Base-by-base conservation (phyloP, 192 early-diverging fungal genomes). In the Dispira parvispora region DNA sequence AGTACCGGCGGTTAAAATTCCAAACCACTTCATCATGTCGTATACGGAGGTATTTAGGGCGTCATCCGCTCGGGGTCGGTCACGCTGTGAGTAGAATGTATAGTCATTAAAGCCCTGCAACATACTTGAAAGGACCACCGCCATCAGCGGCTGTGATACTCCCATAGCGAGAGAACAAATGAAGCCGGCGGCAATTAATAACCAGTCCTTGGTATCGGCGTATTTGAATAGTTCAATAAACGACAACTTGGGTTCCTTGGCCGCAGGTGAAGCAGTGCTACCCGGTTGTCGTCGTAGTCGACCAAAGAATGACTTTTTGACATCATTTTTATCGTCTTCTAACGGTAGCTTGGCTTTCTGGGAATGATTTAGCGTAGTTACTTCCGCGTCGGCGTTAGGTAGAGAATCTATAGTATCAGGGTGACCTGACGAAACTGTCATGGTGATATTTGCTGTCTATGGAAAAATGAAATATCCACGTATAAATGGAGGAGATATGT, bases 201-300 rank as follows among this genome's bases (percentile, higher is more conserved):
- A 10, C 64, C 66, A 74, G 71, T 90, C 88, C 3, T 63, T 43
- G 0, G 68, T 46, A 27, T 82, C 77, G 1, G 86, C 80, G 65
- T 84, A 93, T n/a, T 83, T 78, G 63, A 81, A 90, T 14, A 93
- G 72, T 67, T 83, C 66, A 20, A 77, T 23, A 43, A 85, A 65
- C 8, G 80, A 66, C 2, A 89, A 72, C 50, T 71, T 46, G 6
- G 79, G 76, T 57, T 71, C 55, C 52, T 75, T 3, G 54, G 6
- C 32, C 6, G 32, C 32, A 38, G 32, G 32, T 38, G 32, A 38
- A 38, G 32, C 1, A 38, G 6, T 6, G 32, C 32, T 38, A 38
- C 32, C 32, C 32, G 32, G 32, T 38, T 38, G 1, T 38, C 32
- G 32, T 38, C 32, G 32, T 38, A 38, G 32, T 1, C 32, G 32